Conservation (phyloP, 352 stramenopile genomes). For the Paralagenidium karlingii region DNA sequence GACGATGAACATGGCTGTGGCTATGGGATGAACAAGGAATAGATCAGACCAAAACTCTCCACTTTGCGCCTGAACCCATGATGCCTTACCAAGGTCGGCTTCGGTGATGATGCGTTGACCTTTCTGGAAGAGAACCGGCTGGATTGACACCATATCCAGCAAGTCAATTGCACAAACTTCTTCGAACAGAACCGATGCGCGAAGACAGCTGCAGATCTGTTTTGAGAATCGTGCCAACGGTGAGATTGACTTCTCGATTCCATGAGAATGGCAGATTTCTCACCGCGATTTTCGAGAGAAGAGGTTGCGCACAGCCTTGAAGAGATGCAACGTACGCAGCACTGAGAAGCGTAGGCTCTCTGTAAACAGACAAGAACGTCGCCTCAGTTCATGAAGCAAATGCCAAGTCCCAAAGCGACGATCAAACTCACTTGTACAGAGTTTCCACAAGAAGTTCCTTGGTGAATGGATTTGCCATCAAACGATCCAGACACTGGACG, state of each 20-base stretch:
- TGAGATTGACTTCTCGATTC: too few species aligned
- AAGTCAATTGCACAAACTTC: slow-evolving; percentile 73
- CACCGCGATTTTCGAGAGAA: slow-evolving; percentile 69
- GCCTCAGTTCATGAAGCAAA: slow-evolving; percentile 1
- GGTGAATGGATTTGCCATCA: slow-evolving; percentile 47
- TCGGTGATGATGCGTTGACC: slow-evolving; percentile 56
- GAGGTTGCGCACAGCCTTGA: slow-evolving; percentile 19
- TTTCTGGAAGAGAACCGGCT: slow-evolving; percentile 29
- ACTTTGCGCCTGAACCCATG: not conserved
- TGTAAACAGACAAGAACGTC: slow-evolving; percentile 7
- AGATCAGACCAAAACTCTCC: not conserved
- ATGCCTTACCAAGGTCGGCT: slow-evolving; percentile 32
- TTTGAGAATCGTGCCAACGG: not conserved
- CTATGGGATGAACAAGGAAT: slow-evolving; percentile 11
- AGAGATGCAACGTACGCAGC: slow-evolving; percentile 30
- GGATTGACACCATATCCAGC: slow-evolving; percentile 65
- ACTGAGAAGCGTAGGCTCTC: slow-evolving; percentile 33
- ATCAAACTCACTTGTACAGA: slow-evolving; percentile 40
- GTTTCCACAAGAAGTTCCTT: slow-evolving; percentile 68
- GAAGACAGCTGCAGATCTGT: slow-evolving; percentile 70
- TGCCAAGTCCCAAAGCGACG: not conserved
- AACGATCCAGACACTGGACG: too few species aligned
- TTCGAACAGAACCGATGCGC: slow-evolving; percentile 67
- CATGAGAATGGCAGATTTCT: too few species aligned
- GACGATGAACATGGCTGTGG: slow-evolving; percentile 68